Conservation (phyloP, 257 asterid species). For the Petunia axillaris region DNA sequence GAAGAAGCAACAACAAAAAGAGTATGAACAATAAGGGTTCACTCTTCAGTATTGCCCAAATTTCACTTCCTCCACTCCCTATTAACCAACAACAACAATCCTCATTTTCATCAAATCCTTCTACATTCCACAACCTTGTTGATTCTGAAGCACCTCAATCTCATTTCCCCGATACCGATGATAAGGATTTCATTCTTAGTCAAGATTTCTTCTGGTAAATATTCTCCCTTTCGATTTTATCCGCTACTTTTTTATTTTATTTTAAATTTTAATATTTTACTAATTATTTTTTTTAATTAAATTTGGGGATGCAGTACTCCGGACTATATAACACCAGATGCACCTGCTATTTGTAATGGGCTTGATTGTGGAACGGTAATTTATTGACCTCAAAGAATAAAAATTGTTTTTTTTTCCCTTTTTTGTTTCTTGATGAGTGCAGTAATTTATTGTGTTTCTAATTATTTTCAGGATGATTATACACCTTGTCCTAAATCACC, state of each 20-base stretch:
- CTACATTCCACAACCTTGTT: constrained; percentile 53
- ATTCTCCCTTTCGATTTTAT: not conserved
- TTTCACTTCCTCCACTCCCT: constrained; percentile 43
- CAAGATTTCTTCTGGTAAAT: constrained; percentile 95
- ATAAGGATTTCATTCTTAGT: constrained; percentile 80
- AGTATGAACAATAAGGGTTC: constrained; percentile 59
- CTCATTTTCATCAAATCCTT: constrained; percentile 31
- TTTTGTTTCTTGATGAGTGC: not conserved
- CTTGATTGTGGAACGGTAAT: constrained; percentile 50
- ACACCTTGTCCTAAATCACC: constrained; percentile 78
- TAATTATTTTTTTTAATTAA: not conserved
- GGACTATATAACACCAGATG: constrained; percentile 90
- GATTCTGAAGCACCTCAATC: constrained; percentile 52
- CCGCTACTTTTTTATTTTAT: not conserved
- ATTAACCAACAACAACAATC: constrained; percentile 31
- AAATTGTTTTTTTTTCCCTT: not conserved
- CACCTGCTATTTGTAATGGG: constrained; percentile 46
- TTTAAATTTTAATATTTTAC: not conserved
- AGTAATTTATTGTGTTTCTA: constrained; percentile 11
- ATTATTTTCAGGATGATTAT: constrained; percentile 53
- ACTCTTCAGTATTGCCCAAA: constrained; percentile 56
- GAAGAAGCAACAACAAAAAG: constrained; percentile 29
- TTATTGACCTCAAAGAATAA: not conserved
- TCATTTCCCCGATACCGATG: constrained; percentile 38
- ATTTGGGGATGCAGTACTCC: constrained; percentile 63